A percentile compares a stretch with the other conserved stretches of the same genome.
Evolutionary conservation across 2,329 filamentous ascomycete genomes (phyloP).

Genomic region (Amesomyces nigricolor): DNA sequence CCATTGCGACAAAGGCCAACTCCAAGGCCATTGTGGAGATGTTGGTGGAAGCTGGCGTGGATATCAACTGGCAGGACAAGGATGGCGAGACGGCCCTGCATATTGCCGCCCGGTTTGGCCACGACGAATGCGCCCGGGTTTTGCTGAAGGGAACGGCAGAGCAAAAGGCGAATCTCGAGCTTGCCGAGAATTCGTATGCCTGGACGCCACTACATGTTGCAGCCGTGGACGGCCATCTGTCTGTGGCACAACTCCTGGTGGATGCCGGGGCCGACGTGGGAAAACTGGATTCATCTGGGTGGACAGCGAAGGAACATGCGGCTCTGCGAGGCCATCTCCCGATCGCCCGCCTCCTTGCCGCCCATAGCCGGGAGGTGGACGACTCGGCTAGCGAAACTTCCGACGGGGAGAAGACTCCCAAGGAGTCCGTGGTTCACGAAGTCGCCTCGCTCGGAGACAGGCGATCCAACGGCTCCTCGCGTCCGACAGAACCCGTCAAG

Average conservation of each 20-base stretch:
- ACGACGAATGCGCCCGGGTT: conserved; percentile 71
- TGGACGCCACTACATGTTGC: conserved; percentile 97
- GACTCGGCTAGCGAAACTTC: conserved; percentile 31
- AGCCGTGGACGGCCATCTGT: conserved; percentile 77
- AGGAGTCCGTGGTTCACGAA: conserved; percentile 42
- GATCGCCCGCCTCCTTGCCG: conserved; percentile 65
- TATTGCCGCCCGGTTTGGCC: conserved; percentile 82
- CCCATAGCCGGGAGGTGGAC: conserved; percentile 38
- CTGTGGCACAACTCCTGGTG: conserved; percentile 70
- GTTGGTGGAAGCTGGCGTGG: conserved; percentile 81
- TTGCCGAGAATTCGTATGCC: conserved; percentile 75
- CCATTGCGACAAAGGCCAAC: conserved; percentile 82
- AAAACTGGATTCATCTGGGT: conserved; percentile 77
- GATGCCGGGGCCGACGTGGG: conserved; percentile 71
- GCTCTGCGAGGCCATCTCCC: conserved; percentile 80
- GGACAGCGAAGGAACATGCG: conserved; percentile 91
- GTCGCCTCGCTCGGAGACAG: conserved; percentile 57
- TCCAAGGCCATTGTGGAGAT: conserved; percentile 79
- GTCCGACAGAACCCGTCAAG: conserved; percentile 73
- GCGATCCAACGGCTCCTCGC: conserved; percentile 46
- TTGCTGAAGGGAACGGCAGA: conserved; percentile 64
- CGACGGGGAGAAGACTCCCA: conserved; percentile 26
- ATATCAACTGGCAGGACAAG: conserved; percentile 89
- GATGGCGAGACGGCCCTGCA: conserved; percentile 89
- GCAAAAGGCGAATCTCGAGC: conserved; percentile 70